Base-by-base conservation (phyloP, 106 monocot species). In the Dendrobium huoshanense region DNA sequence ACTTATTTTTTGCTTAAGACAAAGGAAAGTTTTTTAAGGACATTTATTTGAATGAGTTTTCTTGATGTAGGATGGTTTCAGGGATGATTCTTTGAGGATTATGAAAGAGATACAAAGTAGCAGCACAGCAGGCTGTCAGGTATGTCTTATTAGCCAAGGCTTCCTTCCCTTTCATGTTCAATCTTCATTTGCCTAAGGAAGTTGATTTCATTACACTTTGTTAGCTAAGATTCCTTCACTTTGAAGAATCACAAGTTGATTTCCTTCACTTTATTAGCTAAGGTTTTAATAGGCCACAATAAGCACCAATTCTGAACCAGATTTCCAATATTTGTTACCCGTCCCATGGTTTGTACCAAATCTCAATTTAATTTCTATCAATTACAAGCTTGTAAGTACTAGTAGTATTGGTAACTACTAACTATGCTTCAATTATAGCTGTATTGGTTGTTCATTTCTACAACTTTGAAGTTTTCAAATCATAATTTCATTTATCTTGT, bases 71-170 rank as follows among this genome's bases (percentile, higher is more conserved):
- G 83, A 83, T 83, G 83, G 83, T 18, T 83, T 83, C 68, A 78
- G 58, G 33, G 83, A 83, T 83, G 83, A 83, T 43, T 83, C 83
- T 41, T 78, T 78, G 78, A 83, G 78, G 78, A 83, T 83, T 20
- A 83, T 83, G 73, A 83, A 79, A 24, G 83, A 83, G 73, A 83
- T 83, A 73, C 78, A 73, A 78, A 79, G 78, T 41, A 83, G 70
- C 82, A 82, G 78, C 58, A 27, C 20, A 1, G 73, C 55, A 15
- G 58, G 65, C n/a, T 83, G 83, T 55, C 83, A 83, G 83, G 83
- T 83, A 29, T 37, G 29, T 70, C 9, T 70, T 51, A 10, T 3
- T 13, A 51, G 37, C 37, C 3, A 3, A 51, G 51, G 4, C 22
- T 25, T 37, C 13, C 70, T 70, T 70, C 33, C 70, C 70, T 25